phyloP scores from a whole-genome alignment of 2,329 filamentous ascomycete genomes.

The Verticillium albo-atrum region DNA sequence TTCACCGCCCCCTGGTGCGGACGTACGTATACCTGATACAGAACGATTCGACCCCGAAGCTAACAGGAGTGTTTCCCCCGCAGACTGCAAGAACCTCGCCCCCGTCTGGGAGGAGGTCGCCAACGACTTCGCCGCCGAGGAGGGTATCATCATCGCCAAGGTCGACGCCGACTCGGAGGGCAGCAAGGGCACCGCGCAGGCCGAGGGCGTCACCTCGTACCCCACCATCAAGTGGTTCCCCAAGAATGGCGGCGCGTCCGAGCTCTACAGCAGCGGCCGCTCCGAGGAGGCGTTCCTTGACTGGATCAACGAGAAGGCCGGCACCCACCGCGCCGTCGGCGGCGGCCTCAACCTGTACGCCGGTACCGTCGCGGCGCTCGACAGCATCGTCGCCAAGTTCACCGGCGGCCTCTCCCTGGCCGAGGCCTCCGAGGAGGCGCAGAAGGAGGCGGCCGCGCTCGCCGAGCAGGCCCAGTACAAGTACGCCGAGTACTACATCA shows the following conservation, averaged over 20 bases:
- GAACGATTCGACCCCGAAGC: conserved; percentile 11
- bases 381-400: conserved; percentile 72
- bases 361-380: conserved; percentile 76
- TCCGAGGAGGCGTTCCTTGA: conserved; percentile 69
- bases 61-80: neutral
- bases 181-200: conserved; percentile 71
- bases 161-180: conserved; percentile 89
- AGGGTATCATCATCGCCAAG: conserved; percentile 83
- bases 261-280: conserved; percentile 72
- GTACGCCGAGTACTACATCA: conserved; percentile 91
- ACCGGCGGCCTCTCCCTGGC: conserved; percentile 57
- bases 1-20: conserved; percentile 99
- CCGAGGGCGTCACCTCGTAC: conserved; percentile 78
- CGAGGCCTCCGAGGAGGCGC: conserved; percentile 65
- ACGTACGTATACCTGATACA: conserved; percentile 59
- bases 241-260: conserved; percentile 69
- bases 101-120: conserved; percentile 88
- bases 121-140: conserved; percentile 72
- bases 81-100: conserved; percentile 95
- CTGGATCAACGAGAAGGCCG: conserved; percentile 85
- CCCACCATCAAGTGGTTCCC: conserved; percentile 98
- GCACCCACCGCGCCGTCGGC: conserved; percentile 77
- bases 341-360: conserved; percentile 75
- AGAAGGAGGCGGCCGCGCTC: conserved; percentile 63
- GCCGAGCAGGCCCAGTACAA: conserved; percentile 61